phyloP scores from a whole-genome alignment of 2,329 filamentous ascomycete genomes.

The Fusarium odoratissimum region DNA sequence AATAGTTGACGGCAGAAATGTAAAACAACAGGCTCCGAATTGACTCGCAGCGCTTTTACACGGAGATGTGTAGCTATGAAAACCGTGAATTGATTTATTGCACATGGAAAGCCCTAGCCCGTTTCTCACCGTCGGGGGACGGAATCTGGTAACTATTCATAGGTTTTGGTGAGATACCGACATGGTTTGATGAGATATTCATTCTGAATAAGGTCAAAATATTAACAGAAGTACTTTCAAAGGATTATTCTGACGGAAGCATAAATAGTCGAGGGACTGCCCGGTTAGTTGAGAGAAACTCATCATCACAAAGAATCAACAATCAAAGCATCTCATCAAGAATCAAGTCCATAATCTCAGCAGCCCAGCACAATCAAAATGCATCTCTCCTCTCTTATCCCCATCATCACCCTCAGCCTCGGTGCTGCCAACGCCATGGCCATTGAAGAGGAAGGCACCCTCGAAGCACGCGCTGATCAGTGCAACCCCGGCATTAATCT shows the following conservation, averaged over 20 bases:
- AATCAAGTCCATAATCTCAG: not conserved
- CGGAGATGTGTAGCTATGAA: rapidly evolving
- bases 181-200: rapidly evolving
- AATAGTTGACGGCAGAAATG: not conserved
- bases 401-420: not conserved
- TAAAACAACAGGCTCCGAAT: rapidly evolving
- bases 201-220: rapidly evolving
- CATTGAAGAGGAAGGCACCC: not conserved
- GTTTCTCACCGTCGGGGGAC: not conserved
- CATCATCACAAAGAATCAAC: not conserved
- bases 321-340: not conserved
- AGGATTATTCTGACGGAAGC: rapidly evolving
- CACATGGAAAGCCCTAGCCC: rapidly evolving
- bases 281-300: rapidly evolving
- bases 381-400: not conserved
- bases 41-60: not conserved
- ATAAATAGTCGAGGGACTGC: not conserved
- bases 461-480: not conserved
- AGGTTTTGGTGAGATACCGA: rapidly evolving
- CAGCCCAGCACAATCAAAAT: not conserved
- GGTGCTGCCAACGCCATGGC: not conserved
- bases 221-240: rapidly evolving
- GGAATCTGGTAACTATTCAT: not conserved
- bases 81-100: rapidly evolving
- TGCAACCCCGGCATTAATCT: not conserved